phyloP scores from a whole-genome alignment of 2,329 filamentous ascomycete genomes.

The Ophiostoma triangulosporum region DNA sequence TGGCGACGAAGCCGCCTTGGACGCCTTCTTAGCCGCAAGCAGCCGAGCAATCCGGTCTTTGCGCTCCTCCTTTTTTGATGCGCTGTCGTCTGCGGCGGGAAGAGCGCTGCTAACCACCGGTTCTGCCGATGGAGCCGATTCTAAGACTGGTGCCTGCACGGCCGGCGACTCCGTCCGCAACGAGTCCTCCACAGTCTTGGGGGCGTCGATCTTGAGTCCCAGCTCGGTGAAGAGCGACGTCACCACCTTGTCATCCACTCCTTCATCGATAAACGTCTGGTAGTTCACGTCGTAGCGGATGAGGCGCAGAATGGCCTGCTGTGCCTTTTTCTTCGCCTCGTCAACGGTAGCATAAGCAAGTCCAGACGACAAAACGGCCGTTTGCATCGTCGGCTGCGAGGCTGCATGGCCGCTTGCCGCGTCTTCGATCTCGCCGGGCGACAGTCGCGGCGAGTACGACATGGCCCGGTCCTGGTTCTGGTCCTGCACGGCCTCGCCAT shows the following conservation, averaged over 20 bases:
- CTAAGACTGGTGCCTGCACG: neutral
- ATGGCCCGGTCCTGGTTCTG: conserved; percentile 3
- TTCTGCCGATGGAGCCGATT: neutral
- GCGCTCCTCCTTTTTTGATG: conserved; percentile 37
- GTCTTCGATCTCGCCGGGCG: conserved; percentile 1
- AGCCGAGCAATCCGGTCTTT: conserved; percentile 67
- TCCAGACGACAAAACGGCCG: neutral
- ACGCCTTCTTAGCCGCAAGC: conserved; percentile 58
- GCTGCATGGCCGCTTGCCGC: neutral
- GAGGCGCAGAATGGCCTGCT: conserved; percentile 53
- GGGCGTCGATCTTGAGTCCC: conserved; percentile 29
- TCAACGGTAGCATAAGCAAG: conserved; percentile 19
- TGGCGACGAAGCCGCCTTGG: conserved; percentile 6
- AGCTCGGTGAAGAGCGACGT: conserved; percentile 54
- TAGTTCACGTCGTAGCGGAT: conserved; percentile 57
- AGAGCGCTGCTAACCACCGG: neutral
- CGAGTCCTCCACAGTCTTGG: neutral
- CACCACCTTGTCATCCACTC: conserved; percentile 51
- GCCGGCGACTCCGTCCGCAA: neutral
- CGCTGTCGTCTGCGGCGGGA: neutral
- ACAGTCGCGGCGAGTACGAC: conserved; percentile 12
- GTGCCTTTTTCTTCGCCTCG: conserved; percentile 44
- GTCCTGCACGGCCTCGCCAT: neutral
- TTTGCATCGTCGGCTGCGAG: neutral
- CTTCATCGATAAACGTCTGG: conserved; percentile 58